phyloP scores from a whole-genome alignment of 139 green algal genomes.

The Desmodesmus armatus region DNA sequence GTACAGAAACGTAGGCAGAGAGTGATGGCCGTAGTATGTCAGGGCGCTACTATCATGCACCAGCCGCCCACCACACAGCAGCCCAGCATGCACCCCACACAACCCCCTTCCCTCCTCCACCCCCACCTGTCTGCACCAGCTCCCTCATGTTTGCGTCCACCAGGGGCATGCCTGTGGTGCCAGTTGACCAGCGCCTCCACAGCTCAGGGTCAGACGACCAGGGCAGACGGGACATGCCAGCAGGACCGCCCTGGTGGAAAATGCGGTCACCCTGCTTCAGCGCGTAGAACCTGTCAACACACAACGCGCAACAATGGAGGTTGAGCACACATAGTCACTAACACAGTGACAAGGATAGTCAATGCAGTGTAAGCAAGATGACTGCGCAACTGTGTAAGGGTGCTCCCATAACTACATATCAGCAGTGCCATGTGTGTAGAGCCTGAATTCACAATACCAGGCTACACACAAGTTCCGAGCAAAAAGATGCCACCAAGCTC shows the following conservation, averaged over 20 bases:
- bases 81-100: not conserved
- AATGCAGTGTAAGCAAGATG: no score
- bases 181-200: slow-evolving; percentile 82
- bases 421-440: not conserved
- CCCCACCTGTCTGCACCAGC: slow-evolving; percentile 81
- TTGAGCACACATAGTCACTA: not conserved
- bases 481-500: no score
- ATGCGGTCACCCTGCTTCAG: slow-evolving; percentile 92
- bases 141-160: slow-evolving; percentile 99
- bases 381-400: no score
- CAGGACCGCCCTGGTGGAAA: slow-evolving; percentile 77
- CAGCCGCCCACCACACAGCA: not conserved
- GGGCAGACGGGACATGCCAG: slow-evolving; percentile 38
- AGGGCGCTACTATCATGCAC: no score
- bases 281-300: slow-evolving; percentile 79
- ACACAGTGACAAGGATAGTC: not conserved
- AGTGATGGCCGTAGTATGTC: no score
- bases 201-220: slow-evolving; percentile 67
- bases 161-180: slow-evolving; percentile 91
- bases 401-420: not conserved
- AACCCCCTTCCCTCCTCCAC: no score
- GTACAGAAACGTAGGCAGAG: no score
- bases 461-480: no score
- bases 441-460: no score
- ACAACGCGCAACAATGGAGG: not conserved